A percentile compares a stretch with the other conserved stretches of the same genome.
phyloP scores from a whole-genome alignment of 1,139 yeast genomes.

The Kodamaea anthophila region DNA sequence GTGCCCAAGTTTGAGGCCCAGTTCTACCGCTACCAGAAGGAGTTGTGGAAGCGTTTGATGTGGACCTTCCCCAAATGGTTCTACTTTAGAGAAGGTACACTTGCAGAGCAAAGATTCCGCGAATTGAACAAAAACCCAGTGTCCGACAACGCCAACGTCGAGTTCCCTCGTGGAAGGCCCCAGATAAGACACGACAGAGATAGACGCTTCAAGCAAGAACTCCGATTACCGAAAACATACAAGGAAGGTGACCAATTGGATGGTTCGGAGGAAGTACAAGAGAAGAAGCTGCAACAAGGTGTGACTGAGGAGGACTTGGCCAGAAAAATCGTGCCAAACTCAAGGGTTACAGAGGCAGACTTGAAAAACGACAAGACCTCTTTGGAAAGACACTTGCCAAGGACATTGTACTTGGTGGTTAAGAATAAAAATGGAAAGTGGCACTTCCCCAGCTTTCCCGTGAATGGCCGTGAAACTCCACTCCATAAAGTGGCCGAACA shows the following conservation, averaged over 20 bases:
- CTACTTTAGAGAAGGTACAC: conserved; percentile 85
- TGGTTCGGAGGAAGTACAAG: conserved; percentile 11
- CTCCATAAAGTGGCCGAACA: conserved; percentile 71
- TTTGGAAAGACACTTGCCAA: conserved; percentile 71
- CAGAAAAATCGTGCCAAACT: conserved; percentile 63
- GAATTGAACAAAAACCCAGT: conserved; percentile 75
- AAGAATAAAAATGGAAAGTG: conserved; percentile 40
- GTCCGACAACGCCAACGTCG: conserved; percentile 64
- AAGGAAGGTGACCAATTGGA: conserved; percentile 28
- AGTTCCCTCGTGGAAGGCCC: conserved; percentile 78
- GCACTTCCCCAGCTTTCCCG: conserved; percentile 66
- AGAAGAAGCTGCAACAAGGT: conserved; percentile 24
- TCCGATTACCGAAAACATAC: conserved; percentile 60
- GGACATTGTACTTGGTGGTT: conserved; percentile 73
- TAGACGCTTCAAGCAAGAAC: conserved; percentile 72
- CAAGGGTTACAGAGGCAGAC: conserved; percentile 79
- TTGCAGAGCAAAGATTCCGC: conserved; percentile 76
- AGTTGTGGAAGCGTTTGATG: conserved; percentile 84
- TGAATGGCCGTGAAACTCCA: conserved; percentile 30
- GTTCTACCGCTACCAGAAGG: conserved; percentile 79
- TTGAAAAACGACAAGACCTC: conserved; percentile 51
- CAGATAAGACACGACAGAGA: conserved; percentile 86
- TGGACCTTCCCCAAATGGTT: conserved; percentile 97
- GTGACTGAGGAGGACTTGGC: conserved; percentile 46
- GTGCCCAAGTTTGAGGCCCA: conserved; percentile 64